Evolutionary conservation across 2,329 filamentous ascomycete genomes (phyloP).

Genomic region (Fusarium siculi): DNA sequence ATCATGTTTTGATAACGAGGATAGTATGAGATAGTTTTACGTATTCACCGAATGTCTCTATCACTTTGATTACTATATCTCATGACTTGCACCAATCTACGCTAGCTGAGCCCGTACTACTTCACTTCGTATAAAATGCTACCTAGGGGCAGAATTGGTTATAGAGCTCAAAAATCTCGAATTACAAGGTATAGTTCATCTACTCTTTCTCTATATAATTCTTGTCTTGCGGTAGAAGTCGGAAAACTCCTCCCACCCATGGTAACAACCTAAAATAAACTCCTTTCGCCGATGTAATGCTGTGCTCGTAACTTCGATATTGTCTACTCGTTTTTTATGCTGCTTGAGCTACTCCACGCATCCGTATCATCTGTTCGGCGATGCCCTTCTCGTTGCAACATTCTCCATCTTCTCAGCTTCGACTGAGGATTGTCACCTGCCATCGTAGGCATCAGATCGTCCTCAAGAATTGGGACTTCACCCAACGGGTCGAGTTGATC

Average conservation of each 20-base stretch:
- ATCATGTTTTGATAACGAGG: too few species aligned
- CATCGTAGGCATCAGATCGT: slow-evolving; percentile 46
- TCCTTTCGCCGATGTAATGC: slow-evolving; percentile 32
- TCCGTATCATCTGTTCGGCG: slow-evolving; percentile 19
- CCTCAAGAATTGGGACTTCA: slow-evolving; percentile 49
- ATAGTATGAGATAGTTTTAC: neutral
- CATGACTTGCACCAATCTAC: neutral
- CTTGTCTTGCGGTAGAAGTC: neutral
- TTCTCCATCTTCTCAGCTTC: slow-evolving; percentile 33
- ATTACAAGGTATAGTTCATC: neutral
- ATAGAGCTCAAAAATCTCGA: neutral
- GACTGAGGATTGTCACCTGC: slow-evolving; percentile 42
- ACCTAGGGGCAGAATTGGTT: neutral
- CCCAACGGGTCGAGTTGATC: slow-evolving; percentile 49
- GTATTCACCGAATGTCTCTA: neutral
- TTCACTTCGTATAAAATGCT: neutral
- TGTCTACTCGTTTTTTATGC: slow-evolving; percentile 21
- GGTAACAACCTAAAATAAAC: slow-evolving; percentile 1
- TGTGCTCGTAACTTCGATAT: neutral
- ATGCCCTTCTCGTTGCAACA: slow-evolving; percentile 35
- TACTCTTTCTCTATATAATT: neutral
- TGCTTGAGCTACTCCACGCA: slow-evolving; percentile 27
- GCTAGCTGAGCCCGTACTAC: neutral
- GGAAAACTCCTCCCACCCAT: neutral
- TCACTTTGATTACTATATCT: neutral